Evolutionary conservation across 2,329 filamentous ascomycete genomes (phyloP).

Genomic region (Trichoderma afroharzianum): DNA sequence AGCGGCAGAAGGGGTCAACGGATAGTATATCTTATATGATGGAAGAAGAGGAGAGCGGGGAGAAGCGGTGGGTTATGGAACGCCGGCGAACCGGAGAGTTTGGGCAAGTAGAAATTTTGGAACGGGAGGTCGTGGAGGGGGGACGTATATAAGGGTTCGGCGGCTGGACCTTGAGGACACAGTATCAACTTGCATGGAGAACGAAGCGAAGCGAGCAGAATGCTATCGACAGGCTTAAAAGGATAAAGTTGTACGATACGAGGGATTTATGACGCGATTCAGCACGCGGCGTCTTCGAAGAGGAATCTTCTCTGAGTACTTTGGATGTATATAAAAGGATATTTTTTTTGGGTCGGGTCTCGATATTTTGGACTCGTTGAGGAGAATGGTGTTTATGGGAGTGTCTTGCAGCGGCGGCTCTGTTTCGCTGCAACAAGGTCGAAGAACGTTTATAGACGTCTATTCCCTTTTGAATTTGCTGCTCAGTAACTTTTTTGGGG

Average conservation of each 20-base stretch:
- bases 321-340: slow-evolving; percentile 5
- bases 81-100: slow-evolving; percentile 61
- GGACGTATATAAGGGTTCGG: slow-evolving; percentile 40
- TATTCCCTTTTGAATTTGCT: not conserved
- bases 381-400: not conserved
- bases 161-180: not conserved
- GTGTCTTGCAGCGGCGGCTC: not conserved
- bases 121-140: slow-evolving; percentile 60
- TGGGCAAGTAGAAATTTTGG: slow-evolving; percentile 63
- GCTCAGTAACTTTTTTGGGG: not conserved
- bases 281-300: not conserved
- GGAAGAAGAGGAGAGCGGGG: slow-evolving; percentile 60
- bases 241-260: not conserved
- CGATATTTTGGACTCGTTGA: not conserved
- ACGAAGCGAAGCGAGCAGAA: not conserved
- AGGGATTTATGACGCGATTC: not conserved
- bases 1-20: slow-evolving; percentile 53
- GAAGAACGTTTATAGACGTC: not conserved
- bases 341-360: not conserved
- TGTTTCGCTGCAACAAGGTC: not conserved
- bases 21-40: slow-evolving; percentile 69
- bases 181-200: not conserved
- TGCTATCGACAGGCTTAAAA: not conserved
- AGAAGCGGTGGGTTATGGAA: slow-evolving; percentile 67
- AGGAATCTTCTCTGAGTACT: not conserved